phyloP scores from a whole-genome alignment of 2,329 filamentous ascomycete species.

The Zasmidium citrigriseum region DNA sequence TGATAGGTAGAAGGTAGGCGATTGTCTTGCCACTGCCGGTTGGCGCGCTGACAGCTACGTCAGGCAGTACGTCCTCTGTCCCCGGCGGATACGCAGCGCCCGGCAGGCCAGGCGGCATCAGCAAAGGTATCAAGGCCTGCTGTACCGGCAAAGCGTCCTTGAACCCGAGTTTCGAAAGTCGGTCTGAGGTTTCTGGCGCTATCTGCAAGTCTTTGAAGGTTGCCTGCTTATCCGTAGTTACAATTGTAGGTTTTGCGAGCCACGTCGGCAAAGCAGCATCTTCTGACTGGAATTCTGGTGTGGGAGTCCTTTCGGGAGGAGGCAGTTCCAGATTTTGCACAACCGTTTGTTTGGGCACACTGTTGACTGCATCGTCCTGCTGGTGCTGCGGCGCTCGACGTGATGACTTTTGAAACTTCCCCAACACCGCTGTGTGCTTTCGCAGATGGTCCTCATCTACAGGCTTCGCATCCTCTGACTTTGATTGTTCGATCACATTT shows the following conservation, averaged over 20 bases:
- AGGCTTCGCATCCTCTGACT: constrained; percentile 36
- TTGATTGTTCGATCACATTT: constrained; percentile 20
- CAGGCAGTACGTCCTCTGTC: constrained; percentile 47
- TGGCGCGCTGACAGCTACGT: constrained; percentile 86
- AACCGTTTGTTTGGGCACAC: constrained; percentile 23
- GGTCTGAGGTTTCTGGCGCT: constrained; percentile 58
- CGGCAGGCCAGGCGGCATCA: constrained; percentile 60
- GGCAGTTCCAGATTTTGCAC: constrained; percentile 63
- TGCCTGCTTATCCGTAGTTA: constrained; percentile 60
- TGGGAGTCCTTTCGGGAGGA: constrained; percentile 7
- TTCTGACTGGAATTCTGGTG: constrained; percentile 42
- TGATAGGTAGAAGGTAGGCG: constrained; percentile 83
- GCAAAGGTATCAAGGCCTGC: constrained; percentile 74
- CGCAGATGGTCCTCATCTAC: constrained; percentile 27
- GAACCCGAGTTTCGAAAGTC: constrained; percentile 69
- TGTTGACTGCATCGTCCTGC: constrained; percentile 22
- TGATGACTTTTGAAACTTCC: constrained; percentile 46
- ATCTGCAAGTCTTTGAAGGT: constrained; percentile 69
- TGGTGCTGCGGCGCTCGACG: constrained; percentile 12
- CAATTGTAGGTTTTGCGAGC: constrained; percentile 74
- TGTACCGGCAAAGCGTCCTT: constrained; percentile 76
- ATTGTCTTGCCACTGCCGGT: constrained; percentile 96
- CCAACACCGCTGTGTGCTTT: constrained; percentile 41
- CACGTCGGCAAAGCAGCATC: constrained; percentile 79
- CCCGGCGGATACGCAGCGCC: constrained; percentile 29